phyloP scores from a whole-genome alignment of 257 asterid genomes.

The Jasminum sambac region DNA sequence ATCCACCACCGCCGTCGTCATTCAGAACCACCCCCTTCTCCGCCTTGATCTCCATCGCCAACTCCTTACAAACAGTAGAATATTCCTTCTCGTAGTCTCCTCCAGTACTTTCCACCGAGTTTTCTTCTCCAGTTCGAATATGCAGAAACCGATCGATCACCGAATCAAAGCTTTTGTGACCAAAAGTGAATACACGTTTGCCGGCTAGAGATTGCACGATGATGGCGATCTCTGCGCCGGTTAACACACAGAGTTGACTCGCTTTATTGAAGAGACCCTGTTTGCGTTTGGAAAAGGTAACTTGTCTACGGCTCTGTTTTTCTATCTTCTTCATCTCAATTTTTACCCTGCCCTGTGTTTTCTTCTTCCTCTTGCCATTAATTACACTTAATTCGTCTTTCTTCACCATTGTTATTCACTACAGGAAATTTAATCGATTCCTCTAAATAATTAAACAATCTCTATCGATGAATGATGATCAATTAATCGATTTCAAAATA shows the following conservation, averaged over 20 bases:
- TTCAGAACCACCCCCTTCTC: too few species aligned
- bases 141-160: conserved; percentile 1
- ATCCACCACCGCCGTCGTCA: neutral
- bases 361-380: neutral
- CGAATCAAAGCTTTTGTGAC: conserved; percentile 38
- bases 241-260: conserved; percentile 34
- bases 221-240: conserved; percentile 39
- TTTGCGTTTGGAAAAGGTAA: conserved; percentile 48
- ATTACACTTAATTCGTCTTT: neutral
- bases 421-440: neutral
- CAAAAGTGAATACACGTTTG: conserved; percentile 39
- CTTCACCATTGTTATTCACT: neutral
- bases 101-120: neutral
- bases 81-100: too few species aligned
- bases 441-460: neutral
- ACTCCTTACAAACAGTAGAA: conserved; percentile 14
- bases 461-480: too few species aligned
- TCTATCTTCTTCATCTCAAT: conserved; percentile 42
- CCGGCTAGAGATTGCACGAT: conserved; percentile 37
- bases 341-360: conserved; percentile 19
- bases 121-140: too few species aligned
- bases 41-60: conserved; percentile 21
- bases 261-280: conserved; percentile 48
- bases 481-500: too few species aligned
- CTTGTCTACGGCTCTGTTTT: conserved; percentile 38